Base-by-base conservation (phyloP, 306 rosid genomes). In the Citrullus amarus region DNA sequence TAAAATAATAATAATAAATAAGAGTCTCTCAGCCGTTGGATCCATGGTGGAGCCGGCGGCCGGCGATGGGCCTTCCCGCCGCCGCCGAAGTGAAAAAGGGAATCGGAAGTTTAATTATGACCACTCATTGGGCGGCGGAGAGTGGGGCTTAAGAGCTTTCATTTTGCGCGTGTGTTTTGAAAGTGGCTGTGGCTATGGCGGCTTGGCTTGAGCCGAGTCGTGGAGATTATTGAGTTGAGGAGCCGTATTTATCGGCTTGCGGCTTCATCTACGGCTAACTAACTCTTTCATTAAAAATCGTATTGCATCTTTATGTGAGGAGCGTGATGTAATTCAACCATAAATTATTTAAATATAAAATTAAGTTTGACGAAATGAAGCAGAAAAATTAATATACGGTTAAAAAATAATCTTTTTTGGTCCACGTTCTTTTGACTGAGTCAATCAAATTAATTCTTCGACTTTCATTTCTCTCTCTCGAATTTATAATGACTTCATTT, bases 151-250 rank as follows among this genome's bases (percentile, higher is more conserved):
- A 28, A 30, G 56, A 15, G 70, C 61, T 63, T 67, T 81, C 73
- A 79, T 81, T 83, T 66, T 68, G 88, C 82, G 84, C 86, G 84
- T 84, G 83, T 83, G 1, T 32, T 51, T 82, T 83, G 74, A 84
- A 60, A 69, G 58, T 50, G 50, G 53, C 44, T 14, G 65, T 79
- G 43, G 84, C 44, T 78, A 75, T 4, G 36, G 79, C 83, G 83
- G 86, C 82, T 80, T 79, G 76, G 86, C 90, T 83, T 68, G 25
- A 86, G 83, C 82, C 75, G 43, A 69, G 34, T 51, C 53, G 11
- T 16, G 81, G 17, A 70, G 67, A n/a, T 25, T 68, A 34, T 17
- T 34, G 60, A 61, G 75, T 17, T 34, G 60, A 74, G 75, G 80
- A 83, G 78, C 78, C 85, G 78, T 66, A 48, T 9, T 16, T 53